phyloP scores from a whole-genome alignment of 129 eudicot species.

The Helichrysum umbraculigerum region DNA sequence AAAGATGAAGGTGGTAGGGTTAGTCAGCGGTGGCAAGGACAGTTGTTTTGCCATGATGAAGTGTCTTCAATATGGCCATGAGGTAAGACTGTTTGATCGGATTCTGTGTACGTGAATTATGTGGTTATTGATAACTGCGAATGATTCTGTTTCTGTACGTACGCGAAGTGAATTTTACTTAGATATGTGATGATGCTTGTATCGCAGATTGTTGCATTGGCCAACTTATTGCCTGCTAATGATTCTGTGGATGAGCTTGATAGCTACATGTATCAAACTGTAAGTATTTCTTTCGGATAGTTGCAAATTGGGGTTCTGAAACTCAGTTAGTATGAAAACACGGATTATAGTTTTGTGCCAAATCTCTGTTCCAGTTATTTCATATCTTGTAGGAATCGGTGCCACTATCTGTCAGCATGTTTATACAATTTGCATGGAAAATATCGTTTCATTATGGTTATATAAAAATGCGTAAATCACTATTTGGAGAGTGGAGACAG shows the following conservation, averaged over 20 bases:
- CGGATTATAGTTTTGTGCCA: not conserved
- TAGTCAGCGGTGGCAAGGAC: slow-evolving; percentile 98
- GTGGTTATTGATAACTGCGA: not conserved
- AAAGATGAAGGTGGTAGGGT: slow-evolving; percentile 91
- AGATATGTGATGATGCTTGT: slow-evolving; percentile 5
- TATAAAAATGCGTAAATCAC: not conserved
- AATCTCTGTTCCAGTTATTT: not conserved
- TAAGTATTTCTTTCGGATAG: slow-evolving; percentile 32
- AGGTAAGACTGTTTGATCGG: slow-evolving; percentile 44
- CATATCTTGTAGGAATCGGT: not conserved
- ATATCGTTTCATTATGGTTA: not conserved
- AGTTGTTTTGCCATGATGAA: slow-evolving; percentile 98
- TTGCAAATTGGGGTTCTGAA: not conserved
- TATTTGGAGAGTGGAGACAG: not conserved
- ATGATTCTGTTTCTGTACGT: not conserved
- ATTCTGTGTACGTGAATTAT: slow-evolving; percentile 10
- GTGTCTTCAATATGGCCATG: slow-evolving; percentile 74
- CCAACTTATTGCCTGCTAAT: slow-evolving; percentile 89
- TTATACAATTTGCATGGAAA: not conserved
- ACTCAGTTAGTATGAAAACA: not conserved
- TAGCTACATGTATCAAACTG: slow-evolving; percentile 99
- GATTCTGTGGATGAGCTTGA: slow-evolving; percentile 88
- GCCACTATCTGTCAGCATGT: not conserved
- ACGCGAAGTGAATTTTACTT: not conserved
- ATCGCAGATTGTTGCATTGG: slow-evolving; percentile 84